Base-by-base conservation (phyloP, 805 yeast species). In the Cyberlindnera subsufficiens region DNA sequence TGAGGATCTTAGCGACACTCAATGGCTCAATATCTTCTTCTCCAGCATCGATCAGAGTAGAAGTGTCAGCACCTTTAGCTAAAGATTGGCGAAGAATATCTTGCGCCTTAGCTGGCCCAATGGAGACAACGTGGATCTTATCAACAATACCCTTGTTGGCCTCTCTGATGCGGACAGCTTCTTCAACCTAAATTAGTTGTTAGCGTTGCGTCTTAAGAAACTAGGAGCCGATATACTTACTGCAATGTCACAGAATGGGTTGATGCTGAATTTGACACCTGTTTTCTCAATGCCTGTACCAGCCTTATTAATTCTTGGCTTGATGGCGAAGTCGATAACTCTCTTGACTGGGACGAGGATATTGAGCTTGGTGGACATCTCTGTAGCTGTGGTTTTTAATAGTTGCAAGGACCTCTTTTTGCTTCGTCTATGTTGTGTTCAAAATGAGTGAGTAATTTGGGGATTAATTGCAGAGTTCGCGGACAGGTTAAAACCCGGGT, bases 241-340 rank as follows among this genome's bases (percentile, higher is more conserved):
- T 8, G 99, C 99, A 60, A 93, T 93, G 66, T 93, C 99, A 67
- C 96, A 93, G 66, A 93, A 93, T 43, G 99, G 99, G 63, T 93
- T 93, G 64, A 91, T 87, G 59, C 88, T 78, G 71, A 83, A 89
- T 68, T 91, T 91, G 53, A 87, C 86, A 44, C 96, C 97, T 50
- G 84, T 78, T 42, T 91, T 79, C 54, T 89, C 96, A 18, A 66
- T 58, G 6, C 93, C 96, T 10, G 88, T 82, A 38, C 79, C 80
- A 13, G 95, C 69, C 64, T 86, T 81, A 71, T 89, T 89, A 65
- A 91, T 82, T 56, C 97, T 76, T 37, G 99, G 99, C 66, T 85
- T 86, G 56, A 90, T 75, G 14, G 96, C 96, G 43, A 86, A 85
- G 66, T 93, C 99, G 56, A 93, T 83, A 40, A 90, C 97, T 50